Evolutionary conservation across 2,329 filamentous ascomycete genomes (phyloP).

Genomic region (Furcasterigmium furcatum): DNA sequence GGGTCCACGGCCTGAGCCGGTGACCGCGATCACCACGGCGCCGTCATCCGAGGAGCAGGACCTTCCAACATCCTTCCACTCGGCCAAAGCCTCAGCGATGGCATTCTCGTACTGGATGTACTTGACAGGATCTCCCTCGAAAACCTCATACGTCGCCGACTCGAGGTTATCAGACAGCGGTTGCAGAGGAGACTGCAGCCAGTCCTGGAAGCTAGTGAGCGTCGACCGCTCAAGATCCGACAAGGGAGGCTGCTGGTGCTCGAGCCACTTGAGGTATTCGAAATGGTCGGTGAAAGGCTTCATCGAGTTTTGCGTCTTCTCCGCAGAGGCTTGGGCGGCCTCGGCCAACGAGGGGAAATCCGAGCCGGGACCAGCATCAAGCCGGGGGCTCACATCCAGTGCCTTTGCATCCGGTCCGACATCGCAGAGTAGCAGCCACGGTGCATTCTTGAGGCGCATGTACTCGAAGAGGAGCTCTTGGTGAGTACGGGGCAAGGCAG

Average conservation of each 20-base stretch:
- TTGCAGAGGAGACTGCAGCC: conserved; percentile 90
- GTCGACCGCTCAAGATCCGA: conserved; percentile 47
- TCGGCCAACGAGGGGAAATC: conserved; percentile 72
- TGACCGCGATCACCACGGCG: conserved; percentile 82
- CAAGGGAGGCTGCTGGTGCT: conserved; percentile 71
- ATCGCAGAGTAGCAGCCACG: conserved; percentile 63
- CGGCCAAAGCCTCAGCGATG: conserved; percentile 73
- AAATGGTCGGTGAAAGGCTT: conserved; percentile 45
- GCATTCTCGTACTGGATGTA: conserved; percentile 94
- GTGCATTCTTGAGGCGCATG: conserved; percentile 61
- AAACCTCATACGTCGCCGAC: conserved; percentile 96
- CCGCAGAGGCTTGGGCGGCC: conserved; percentile 47
- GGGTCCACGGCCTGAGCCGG: conserved; percentile 88
- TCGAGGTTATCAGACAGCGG: conserved; percentile 95
- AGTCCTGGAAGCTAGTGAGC: conserved; percentile 74
- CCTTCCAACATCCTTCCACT: conserved; percentile 72
- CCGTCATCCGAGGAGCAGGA: conserved; percentile 70
- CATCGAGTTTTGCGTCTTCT: conserved; percentile 37
- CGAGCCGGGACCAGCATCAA: conserved; percentile 28
- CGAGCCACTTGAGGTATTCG: conserved; percentile 79
- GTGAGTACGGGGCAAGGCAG: conserved; percentile 58
- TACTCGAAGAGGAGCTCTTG: conserved; percentile 59
- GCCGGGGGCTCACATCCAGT: conserved; percentile 8
- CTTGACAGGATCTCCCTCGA: conserved; percentile 97
- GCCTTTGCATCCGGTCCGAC: conserved; percentile 42